A percentile compares a stretch with the other conserved stretches of the same genome.
phyloP scores from a whole-genome alignment of 225 moss, liverwort and hornwort genomes.

The Physcomitrellopsis africana region DNA sequence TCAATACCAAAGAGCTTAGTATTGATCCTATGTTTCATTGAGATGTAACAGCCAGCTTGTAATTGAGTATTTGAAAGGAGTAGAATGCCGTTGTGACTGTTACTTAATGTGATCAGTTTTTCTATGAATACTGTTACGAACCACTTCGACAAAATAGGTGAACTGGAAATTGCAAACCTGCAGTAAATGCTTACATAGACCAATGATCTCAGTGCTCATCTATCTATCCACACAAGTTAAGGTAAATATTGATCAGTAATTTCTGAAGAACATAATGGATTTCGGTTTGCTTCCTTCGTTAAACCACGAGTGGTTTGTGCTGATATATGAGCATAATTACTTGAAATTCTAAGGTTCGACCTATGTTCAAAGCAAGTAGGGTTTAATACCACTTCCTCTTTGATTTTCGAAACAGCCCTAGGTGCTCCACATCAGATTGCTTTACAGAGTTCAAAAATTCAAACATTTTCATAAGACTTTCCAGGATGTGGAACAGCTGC shows the following conservation, averaged over 20 bases:
- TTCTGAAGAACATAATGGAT: not conserved
- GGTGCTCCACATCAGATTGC: conserved; percentile 31
- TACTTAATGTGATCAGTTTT: conserved; percentile 17
- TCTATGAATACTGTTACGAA: conserved; percentile 16
- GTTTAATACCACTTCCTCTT: conserved; percentile 38
- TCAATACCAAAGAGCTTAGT: not conserved
- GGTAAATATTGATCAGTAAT: not conserved
- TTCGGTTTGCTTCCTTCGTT: not conserved
- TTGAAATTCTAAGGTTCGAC: not conserved
- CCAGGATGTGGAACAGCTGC: not conserved
- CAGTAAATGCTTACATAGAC: not conserved
- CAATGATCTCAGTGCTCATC: not conserved
- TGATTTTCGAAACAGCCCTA: conserved; percentile 36
- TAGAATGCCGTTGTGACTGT: conserved; percentile 16
- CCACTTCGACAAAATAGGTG: not conserved
- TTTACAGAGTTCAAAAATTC: conserved; percentile 23
- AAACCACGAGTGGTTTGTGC: not conserved
- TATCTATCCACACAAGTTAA: conserved; percentile 5
- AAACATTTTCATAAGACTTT: conserved; percentile 16
- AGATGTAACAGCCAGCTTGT: conserved; percentile 33
- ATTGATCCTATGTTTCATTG: not conserved
- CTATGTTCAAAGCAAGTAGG: no score
- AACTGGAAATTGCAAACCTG: not conserved
- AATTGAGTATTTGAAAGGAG: conserved; percentile 10
- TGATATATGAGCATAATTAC: not conserved